Base-by-base conservation (phyloP, 805 yeast genomes). In the Candida maltosa region DNA sequence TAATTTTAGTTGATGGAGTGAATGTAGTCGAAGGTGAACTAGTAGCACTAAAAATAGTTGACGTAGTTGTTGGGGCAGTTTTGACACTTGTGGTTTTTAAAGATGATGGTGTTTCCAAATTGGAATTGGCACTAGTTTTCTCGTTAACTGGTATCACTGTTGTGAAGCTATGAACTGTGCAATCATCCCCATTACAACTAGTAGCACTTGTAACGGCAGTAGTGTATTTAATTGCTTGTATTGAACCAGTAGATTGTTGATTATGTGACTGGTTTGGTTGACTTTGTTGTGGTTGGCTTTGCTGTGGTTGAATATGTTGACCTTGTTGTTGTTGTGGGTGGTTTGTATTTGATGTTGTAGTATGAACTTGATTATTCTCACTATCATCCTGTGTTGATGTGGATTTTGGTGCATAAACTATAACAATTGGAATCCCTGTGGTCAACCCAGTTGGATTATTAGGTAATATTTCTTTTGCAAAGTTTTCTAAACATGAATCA, bases 401-500 rank as follows among this genome's bases (percentile, higher is more conserved):
- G 5, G 16, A n/a, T 11, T 16, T 16, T 9, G 38, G 34, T 11
- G 36, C 59, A 34, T 59, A 53, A 11, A 58, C 63, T 30, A 62
- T 51, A 2, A 52, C 59, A n/a, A 62, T 37, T 11, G 51, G 49
- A 22, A 62, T 58, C 19, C 69, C 69, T 3, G 47, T 37, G 9
- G 49, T 35, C 18, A 41, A 23, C 14, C 44, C 39, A 6, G 34
- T 26, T 7, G 52, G 54, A 26, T 51, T 46, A n/a, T 40, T 41
- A 9, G 47, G 40, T 14, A 56, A 38, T n/a, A 48, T 44, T 3
- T 48, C 38, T 16, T 41, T 37, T 23, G 53, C 43, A 15, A 39
- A 41, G 17, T 42, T 30, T 31, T 39, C 29, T 38, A 55, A 49
- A 43, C 57, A 53, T 6, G 32, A 44, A 10, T 56, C 54, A 7